phyloP scores from a whole-genome alignment of 2,329 filamentous ascomycete species.

The Dactylellina leptospora region DNA sequence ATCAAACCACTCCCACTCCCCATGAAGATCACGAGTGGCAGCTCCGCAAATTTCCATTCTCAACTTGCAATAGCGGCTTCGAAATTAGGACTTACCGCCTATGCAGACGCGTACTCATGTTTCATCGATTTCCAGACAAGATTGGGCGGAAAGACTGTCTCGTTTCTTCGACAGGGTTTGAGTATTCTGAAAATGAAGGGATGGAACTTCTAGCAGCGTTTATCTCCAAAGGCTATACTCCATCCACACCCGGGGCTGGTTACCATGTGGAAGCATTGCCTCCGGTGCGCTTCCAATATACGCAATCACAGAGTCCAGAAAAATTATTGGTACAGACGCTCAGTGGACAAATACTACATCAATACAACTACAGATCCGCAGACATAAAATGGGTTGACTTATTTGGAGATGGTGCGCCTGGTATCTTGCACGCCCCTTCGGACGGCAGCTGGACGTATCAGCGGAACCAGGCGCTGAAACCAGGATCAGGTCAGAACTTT shows the following conservation, averaged over 20 bases:
- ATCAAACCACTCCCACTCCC: constrained; percentile 49
- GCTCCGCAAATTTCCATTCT: constrained; percentile 58
- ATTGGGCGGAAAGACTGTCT: constrained; percentile 9
- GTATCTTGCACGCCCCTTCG: neutral
- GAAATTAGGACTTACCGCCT: constrained; percentile 59
- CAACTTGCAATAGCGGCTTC: constrained; percentile 57
- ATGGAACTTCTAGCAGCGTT: no score
- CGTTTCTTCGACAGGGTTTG: constrained; percentile 50
- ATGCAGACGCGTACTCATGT: constrained; percentile 59
- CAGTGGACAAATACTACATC: neutral
- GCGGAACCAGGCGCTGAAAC: neutral
- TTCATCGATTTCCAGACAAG: constrained; percentile 59
- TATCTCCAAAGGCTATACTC: neutral
- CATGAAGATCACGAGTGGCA: constrained; percentile 53
- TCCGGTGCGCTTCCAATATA: neutral
- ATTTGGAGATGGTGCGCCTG: neutral
- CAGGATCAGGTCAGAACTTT: neutral
- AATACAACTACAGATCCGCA: no score
- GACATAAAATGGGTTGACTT: neutral
- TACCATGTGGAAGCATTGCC: neutral
- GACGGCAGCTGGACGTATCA: neutral
- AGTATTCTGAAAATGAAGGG: constrained; percentile 11
- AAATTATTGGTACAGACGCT: neutral
- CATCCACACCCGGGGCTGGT: neutral
- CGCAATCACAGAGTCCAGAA: neutral